Base-by-base conservation (phyloP, 2,329 filamentous ascomycete species). In the Kalmusia sp. region DNA sequence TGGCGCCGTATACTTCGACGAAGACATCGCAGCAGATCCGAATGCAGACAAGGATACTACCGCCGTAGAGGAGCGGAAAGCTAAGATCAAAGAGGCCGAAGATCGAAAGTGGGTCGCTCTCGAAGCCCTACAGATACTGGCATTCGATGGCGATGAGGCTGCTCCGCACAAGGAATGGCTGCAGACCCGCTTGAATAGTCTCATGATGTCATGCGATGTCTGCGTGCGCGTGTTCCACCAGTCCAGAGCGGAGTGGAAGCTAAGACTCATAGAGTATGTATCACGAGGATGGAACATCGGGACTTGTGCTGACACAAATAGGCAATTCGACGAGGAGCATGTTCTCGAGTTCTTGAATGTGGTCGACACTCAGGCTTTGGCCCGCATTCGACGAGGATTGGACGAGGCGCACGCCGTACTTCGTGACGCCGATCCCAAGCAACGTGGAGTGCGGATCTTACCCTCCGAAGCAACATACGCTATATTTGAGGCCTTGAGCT, bases 401-500 rank as follows among this genome's bases (percentile, higher is more conserved):
- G 70, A 77, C 39, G 66, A 68, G 38, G 77, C 79, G 19, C 72
- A 70, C 7, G 59, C 68, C 45, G 68, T 76, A 46, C 68, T 81
- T 31, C 61, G 69, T 53, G 73, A 73, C 11, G 71, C 82, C 6
- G 79, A 84, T 2, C 77, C 80, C 3, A 76, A 81, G 37, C 67
- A 81, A 52, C 80, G 85, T 33, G 79, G 76, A 19, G 77, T 85
- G 30, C 72, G 74, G 47, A 73, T 79, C 22, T 71, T 87, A 22
- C 80, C 84, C 24, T 77, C 82, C 1, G 78, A 84, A 24, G 86
- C 91, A 6, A 84, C 96, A 45, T 84, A 95, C 53, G 88, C 91
- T 9, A 84, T 98, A 25, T 96, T 96, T 65, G 93, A 98, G 72
- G 88, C 90, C 0, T 78, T 98, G 46, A 96, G 92, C 71, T 96